Conservation (phyloP, 2,329 filamentous ascomycete species). For the Colletotrichum sp. region DNA sequence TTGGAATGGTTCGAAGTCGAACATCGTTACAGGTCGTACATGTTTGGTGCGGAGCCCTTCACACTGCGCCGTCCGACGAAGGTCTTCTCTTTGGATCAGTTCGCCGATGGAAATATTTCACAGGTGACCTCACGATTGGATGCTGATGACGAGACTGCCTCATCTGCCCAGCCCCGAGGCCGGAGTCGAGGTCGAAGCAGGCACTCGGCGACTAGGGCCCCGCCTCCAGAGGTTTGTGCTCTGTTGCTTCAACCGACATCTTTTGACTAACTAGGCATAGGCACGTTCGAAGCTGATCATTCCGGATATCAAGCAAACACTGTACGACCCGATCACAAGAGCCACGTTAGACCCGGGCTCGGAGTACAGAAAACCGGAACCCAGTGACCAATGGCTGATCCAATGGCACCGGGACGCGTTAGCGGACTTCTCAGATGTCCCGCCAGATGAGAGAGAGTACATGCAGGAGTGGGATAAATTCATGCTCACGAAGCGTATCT, state of each 20-base stretch:
- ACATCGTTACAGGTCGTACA: constrained; percentile 29
- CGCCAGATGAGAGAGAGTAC: constrained; percentile 60
- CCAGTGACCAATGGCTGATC: constrained; percentile 59
- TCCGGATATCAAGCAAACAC: constrained; percentile 54
- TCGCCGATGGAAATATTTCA: constrained; percentile 49
- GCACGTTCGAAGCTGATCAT: constrained; percentile 38
- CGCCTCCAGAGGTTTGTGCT: not conserved
- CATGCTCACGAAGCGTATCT: constrained; percentile 55
- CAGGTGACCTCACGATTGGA: constrained; percentile 50
- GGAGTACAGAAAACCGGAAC: constrained; percentile 44
- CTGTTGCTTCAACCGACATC: not conserved
- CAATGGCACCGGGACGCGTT: constrained; percentile 65
- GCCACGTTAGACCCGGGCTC: constrained; percentile 54
- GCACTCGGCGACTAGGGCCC: not conserved
- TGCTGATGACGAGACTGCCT: constrained; percentile 25
- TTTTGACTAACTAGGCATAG: not conserved
- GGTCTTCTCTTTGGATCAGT: constrained; percentile 50
- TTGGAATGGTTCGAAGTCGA: constrained; percentile 42
- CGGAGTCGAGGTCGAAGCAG: constrained; percentile 3
- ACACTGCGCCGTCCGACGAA: constrained; percentile 48
- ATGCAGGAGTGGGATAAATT: constrained; percentile 64
- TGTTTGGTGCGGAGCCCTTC: constrained; percentile 40
- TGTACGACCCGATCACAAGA: constrained; percentile 65
- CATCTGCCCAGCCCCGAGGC: not conserved
- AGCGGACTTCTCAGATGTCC: constrained; percentile 62